These are phyloP conservation scores for Purpureocillium takamizusanense DNA, from an alignment of 2,329 filamentous ascomycete genomes.

Conservation along the genomic window DNA sequence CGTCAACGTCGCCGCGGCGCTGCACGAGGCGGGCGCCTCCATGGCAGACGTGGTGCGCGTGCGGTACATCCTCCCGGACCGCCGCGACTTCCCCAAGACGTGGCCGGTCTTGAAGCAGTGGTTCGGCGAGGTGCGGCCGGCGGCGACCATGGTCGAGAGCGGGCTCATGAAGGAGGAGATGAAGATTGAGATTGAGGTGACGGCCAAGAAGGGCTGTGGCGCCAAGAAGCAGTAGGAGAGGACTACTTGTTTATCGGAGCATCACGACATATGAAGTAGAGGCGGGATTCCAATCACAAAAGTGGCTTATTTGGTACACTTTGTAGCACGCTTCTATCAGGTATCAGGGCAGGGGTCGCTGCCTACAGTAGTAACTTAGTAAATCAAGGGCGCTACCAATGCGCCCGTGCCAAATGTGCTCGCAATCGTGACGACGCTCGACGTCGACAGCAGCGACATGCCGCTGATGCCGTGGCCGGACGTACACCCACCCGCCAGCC, in stretches of 20 bases:
- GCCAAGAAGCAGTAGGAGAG: background rate
- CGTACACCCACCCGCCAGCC: conserved; percentile 57
- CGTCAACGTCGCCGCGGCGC: conserved; percentile 34
- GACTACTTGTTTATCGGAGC: too few relatives aligned
- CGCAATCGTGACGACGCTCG: conserved; percentile 53
- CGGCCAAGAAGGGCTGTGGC: conserved; percentile 22
- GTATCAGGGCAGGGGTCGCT: too few relatives aligned
- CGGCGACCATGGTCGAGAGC: conserved; percentile 44
- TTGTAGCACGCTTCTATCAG: too few relatives aligned
- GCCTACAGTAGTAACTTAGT: conserved; percentile 13
- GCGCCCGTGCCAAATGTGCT: conserved; percentile 46
- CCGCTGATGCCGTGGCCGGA: conserved; percentile 63
- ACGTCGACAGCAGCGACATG: conserved; percentile 50
- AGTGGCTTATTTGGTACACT: too few relatives aligned
- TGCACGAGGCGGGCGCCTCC: conserved; percentile 31
- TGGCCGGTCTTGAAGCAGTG: conserved; percentile 42
- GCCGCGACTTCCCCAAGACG: conserved; percentile 34
- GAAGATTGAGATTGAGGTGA: conserved; percentile 35
- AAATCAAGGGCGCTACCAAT: conserved; percentile 16
- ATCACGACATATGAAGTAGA: too few relatives aligned
- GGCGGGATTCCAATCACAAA: too few relatives aligned
- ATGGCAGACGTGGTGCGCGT: conserved; percentile 42
- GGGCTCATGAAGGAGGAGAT: conserved; percentile 40
- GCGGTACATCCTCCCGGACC: conserved; percentile 40
- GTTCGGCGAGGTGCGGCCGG: conserved; percentile 39